phyloP scores from a whole-genome alignment of 2,329 filamentous ascomycete genomes.

The Drechslera avenae region DNA sequence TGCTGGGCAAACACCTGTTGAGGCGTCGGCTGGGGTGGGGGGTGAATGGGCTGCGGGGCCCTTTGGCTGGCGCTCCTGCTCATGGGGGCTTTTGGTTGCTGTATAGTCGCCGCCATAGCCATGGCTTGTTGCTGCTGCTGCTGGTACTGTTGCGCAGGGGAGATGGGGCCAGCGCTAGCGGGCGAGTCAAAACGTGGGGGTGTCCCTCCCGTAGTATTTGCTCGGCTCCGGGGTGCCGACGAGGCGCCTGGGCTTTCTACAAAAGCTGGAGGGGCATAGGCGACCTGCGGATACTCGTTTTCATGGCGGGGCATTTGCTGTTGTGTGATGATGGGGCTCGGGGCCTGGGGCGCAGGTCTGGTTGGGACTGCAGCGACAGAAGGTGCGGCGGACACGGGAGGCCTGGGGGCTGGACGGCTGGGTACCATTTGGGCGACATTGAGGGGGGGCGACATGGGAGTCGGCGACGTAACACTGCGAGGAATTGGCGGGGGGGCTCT shows the following conservation, averaged over 20 bases:
- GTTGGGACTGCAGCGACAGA: constrained; percentile 58
- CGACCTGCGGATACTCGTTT: constrained; percentile 50
- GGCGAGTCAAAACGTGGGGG: constrained; percentile 54
- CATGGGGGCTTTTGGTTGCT: constrained; percentile 76
- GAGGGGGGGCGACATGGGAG: constrained; percentile 49
- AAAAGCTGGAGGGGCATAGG: constrained; percentile 51
- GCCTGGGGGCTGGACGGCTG: constrained; percentile 82
- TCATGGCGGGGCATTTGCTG: constrained; percentile 40
- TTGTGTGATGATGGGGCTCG: constrained; percentile 51
- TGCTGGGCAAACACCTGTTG: constrained; percentile 56
- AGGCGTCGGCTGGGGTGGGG: constrained; percentile 50
- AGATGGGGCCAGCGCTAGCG: constrained; percentile 42
- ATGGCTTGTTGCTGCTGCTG: constrained; percentile 86
- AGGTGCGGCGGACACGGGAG: constrained; percentile 63
- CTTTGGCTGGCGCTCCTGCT: constrained; percentile 76
- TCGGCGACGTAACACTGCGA: constrained; percentile 46
- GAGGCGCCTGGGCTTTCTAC: constrained; percentile 46
- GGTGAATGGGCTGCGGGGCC: constrained; percentile 40
- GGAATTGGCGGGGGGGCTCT: constrained; percentile 90
- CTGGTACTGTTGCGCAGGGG: constrained; percentile 61
- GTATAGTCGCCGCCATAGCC: constrained; percentile 66
- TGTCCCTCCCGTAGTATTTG: constrained; percentile 51
- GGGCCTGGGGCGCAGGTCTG: constrained; percentile 62
- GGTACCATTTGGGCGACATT: constrained; percentile 65
- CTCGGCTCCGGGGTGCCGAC: constrained; percentile 49